These are phyloP conservation scores for Lathyrus aphaca DNA, from an alignment of 306 rosid species.

Conservation along the genomic window DNA sequence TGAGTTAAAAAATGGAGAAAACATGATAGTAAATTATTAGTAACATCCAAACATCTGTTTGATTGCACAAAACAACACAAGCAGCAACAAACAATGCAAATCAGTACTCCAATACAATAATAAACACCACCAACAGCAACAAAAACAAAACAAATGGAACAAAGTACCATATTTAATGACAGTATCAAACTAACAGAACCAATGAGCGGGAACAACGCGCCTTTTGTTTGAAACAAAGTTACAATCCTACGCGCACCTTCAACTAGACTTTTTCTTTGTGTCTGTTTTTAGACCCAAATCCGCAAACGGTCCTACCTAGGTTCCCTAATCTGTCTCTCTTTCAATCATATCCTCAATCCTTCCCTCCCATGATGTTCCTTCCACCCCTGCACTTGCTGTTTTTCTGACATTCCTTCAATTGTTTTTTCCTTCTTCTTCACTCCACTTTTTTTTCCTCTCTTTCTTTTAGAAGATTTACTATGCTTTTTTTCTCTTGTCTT, in stretches of 20 bases:
- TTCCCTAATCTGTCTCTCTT: constrained; percentile 13
- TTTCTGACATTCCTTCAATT: constrained; percentile 44
- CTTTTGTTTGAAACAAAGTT: constrained; percentile 32
- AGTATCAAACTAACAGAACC: constrained; percentile 31
- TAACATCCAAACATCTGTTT: too few species aligned
- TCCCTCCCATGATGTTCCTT: constrained; percentile 22
- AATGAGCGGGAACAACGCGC: constrained; percentile 48
- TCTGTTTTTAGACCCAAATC: constrained; percentile 11
- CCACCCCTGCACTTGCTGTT: background rate
- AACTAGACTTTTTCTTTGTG: constrained; percentile 11
- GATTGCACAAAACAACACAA: background rate
- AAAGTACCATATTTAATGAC: constrained; percentile 2
- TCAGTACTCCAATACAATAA: background rate
- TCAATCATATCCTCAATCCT: background rate
- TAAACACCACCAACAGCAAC: background rate
- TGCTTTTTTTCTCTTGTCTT: background rate
- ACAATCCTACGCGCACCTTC: constrained; percentile 1
- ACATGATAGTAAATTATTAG: too few species aligned
- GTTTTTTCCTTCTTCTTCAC: constrained; percentile 1
- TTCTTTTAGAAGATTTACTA: background rate
- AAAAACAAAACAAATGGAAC: background rate
- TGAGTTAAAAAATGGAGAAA: too few species aligned
- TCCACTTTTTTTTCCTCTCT: background rate
- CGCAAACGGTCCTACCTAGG: background rate
- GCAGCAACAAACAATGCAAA: constrained; percentile 1